These are phyloP conservation scores for Aciculosporium take DNA, from an alignment of 2,329 filamentous ascomycete species.

Conservation along the genomic window DNA sequence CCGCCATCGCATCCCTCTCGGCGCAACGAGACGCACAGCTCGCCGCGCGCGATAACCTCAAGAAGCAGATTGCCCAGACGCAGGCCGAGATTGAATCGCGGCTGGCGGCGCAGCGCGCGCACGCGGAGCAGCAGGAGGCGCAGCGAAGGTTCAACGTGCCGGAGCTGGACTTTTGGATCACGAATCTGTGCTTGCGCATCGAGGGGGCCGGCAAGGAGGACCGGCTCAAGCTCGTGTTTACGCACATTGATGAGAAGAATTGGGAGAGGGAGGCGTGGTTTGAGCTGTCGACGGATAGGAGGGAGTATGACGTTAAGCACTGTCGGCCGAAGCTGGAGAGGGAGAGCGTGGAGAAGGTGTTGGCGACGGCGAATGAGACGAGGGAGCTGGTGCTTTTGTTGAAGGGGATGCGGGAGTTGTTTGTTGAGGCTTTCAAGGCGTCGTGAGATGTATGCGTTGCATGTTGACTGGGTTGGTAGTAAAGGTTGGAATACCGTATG, in stretches of 20 bases:
- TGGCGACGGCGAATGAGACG: slow-evolving; percentile 70
- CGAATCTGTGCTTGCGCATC: slow-evolving; percentile 74
- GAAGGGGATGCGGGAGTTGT: slow-evolving; percentile 72
- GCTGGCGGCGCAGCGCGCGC: slow-evolving; percentile 56
- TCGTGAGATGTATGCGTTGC: slow-evolving; percentile 10
- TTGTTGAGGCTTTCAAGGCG: slow-evolving; percentile 54
- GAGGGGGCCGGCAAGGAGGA: slow-evolving; percentile 79
- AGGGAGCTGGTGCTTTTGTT: slow-evolving; percentile 57
- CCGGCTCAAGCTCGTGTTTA: slow-evolving; percentile 79
- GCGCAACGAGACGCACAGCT: slow-evolving; percentile 47
- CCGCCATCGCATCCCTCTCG: slow-evolving; percentile 42
- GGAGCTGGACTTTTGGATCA: slow-evolving; percentile 92
- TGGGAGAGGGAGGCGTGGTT: slow-evolving; percentile 90
- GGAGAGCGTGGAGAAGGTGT: slow-evolving; percentile 60
- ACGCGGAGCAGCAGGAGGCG: slow-evolving; percentile 61
- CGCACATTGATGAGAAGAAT: slow-evolving; percentile 71
- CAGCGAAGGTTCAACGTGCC: slow-evolving; percentile 83
- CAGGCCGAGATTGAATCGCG: slow-evolving; percentile 56
- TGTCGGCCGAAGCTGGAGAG: slow-evolving; percentile 70
- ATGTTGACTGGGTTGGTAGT: too few species aligned
- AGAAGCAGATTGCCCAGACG: slow-evolving; percentile 49
- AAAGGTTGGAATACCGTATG: background rate
- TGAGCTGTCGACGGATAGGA: slow-evolving; percentile 65
- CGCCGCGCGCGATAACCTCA: slow-evolving; percentile 40
- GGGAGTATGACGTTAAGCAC: slow-evolving; percentile 75